Conservation (phyloP, 2,329 filamentous ascomycete species). For the Epichloe gansuensis region DNA sequence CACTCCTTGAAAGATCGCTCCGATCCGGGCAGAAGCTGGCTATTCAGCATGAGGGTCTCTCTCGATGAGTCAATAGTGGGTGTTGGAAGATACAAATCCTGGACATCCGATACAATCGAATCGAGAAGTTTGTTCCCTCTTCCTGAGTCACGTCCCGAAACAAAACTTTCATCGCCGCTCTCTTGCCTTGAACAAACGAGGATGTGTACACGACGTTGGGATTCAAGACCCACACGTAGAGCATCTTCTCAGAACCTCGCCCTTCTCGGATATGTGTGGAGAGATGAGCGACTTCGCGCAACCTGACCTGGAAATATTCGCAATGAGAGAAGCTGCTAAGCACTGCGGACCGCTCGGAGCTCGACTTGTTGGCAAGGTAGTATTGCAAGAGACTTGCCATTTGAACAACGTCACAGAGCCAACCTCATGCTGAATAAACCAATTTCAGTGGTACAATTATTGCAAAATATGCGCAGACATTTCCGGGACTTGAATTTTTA, state of each 20-base stretch:
- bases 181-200: conserved; percentile 18
- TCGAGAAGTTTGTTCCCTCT: conserved; percentile 38
- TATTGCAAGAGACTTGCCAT: conserved; percentile 39
- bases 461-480: conserved; percentile 32
- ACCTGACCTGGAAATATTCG: conserved; percentile 43
- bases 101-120: conserved; percentile 41
- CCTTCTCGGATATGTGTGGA: conserved; percentile 15
- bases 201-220: conserved; percentile 41
- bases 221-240: conserved; percentile 46
- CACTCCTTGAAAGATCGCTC: conserved; percentile 52
- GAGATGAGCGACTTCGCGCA: conserved; percentile 44
- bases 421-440: conserved; percentile 35
- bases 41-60: conserved; percentile 34
- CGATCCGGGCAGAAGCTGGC: conserved; percentile 37
- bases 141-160: conserved; percentile 31
- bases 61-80: conserved; percentile 35
- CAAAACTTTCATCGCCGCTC: conserved; percentile 39
- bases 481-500: conserved; percentile 14
- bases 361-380: conserved; percentile 12
- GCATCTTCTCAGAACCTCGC: conserved; percentile 12
- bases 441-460: conserved; percentile 31
- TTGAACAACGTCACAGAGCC: conserved; percentile 42
- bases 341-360: conserved; percentile 35
- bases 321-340: conserved; percentile 38
- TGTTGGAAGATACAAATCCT: conserved; percentile 44